A percentile compares a stretch with the other conserved stretches of the same genome.
These are phyloP conservation scores for Ophiostoma perfectum DNA, from an alignment of 2,329 filamentous ascomycete genomes.

Conservation along the genomic window DNA sequence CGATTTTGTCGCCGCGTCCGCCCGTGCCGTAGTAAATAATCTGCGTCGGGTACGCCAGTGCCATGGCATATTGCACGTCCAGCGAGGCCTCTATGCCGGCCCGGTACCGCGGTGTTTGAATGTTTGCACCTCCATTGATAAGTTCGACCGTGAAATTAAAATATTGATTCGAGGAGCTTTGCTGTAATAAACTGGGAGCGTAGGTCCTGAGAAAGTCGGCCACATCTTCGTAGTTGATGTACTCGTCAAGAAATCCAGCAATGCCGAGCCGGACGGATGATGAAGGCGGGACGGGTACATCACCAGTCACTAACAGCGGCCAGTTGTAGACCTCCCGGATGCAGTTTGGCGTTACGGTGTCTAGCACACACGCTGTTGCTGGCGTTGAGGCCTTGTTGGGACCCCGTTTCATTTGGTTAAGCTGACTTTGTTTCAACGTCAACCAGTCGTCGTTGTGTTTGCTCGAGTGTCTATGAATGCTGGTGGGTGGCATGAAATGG, in stretches of 20 bases:
- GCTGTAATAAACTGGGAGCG: neutral
- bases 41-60: conserved; percentile 41
- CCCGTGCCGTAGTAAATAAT: conserved; percentile 43
- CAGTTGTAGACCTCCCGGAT: conserved; percentile 45
- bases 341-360: conserved; percentile 37
- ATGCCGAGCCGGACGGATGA: conserved; percentile 40
- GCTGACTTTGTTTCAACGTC: neutral
- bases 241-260: conserved; percentile 47
- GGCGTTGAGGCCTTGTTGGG: no score
- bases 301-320: conserved; percentile 17
- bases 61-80: conserved; percentile 46
- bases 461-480: neutral
- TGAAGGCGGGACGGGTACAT: conserved; percentile 20
- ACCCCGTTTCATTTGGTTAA: neutral
- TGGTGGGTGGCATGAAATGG: conserved; percentile 44
- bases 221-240: conserved; percentile 42
- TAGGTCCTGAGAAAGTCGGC: conserved; percentile 32
- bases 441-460: no score
- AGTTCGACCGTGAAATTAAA: conserved; percentile 35
- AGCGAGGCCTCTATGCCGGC: conserved; percentile 45
- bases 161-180: conserved; percentile 13
- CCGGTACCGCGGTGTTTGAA: conserved; percentile 31
- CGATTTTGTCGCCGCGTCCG: conserved; percentile 41
- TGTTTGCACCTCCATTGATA: conserved; percentile 43
- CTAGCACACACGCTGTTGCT: conserved; percentile 29